Evolutionary conservation across 2,329 filamentous ascomycete species (phyloP).

Genomic region (Colletotrichum magnum): DNA sequence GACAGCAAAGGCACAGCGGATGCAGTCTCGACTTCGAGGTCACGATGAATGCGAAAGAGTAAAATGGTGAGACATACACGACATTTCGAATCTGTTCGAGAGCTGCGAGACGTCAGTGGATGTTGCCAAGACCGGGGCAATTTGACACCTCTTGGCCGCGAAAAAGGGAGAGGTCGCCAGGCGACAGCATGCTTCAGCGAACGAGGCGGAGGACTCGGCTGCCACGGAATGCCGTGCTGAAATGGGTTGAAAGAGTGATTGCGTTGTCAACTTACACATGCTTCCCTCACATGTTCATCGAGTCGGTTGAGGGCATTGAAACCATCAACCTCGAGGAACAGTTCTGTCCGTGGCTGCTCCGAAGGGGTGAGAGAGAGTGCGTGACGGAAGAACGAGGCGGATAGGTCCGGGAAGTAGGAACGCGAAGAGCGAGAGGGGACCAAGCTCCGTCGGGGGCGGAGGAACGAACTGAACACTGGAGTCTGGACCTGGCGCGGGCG

Average conservation of each 20-base stretch:
- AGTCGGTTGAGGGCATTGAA: slow-evolving; percentile 42
- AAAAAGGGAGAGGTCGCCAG: slow-evolving; percentile 19
- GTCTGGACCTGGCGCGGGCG: too few relatives aligned
- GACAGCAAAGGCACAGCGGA: too few relatives aligned
- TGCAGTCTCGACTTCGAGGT: slow-evolving; percentile 18
- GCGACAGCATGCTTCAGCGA: neutral
- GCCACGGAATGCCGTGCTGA: neutral
- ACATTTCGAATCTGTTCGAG: slow-evolving; percentile 65
- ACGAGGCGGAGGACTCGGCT: neutral
- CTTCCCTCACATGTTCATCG: slow-evolving; percentile 57
- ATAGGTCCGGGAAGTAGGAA: slow-evolving; percentile 15
- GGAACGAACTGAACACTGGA: neutral
- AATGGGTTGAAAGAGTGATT: neutral
- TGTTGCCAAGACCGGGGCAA: slow-evolving; percentile 51
- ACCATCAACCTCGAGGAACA: slow-evolving; percentile 35
- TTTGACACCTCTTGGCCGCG: slow-evolving; percentile 46
- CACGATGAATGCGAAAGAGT: slow-evolving; percentile 31
- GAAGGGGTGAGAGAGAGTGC: neutral
- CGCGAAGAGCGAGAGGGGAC: neutral
- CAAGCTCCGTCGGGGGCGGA: slow-evolving; percentile 15
- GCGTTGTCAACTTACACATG: slow-evolving; percentile 55
- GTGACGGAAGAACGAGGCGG: slow-evolving; percentile 20
- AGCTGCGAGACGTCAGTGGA: slow-evolving; percentile 57
- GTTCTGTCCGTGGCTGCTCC: slow-evolving; percentile 18
- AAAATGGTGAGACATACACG: slow-evolving; percentile 56